Percentiles rank a stretch among this genome's conserved stretches.
These are phyloP conservation scores for Purshia tridentata DNA, from an alignment of 306 rosid genomes.

Conservation along the genomic window DNA sequence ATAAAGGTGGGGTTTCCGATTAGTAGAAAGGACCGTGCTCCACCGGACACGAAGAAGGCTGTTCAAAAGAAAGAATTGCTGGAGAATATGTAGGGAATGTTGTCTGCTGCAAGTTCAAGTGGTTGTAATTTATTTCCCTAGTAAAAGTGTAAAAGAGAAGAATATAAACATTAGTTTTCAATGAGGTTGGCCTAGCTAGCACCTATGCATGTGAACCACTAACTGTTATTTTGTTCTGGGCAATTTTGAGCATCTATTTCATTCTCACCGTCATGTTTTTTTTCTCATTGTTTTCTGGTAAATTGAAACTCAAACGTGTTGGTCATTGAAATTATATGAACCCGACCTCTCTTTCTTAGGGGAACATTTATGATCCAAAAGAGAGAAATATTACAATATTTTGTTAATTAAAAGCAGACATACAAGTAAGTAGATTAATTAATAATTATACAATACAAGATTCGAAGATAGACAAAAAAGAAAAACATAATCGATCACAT, in stretches of 20 bases:
- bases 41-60: not conserved
- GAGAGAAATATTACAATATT: no score
- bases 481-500: no score
- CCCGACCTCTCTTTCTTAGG: no score
- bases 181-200: not conserved
- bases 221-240: slow-evolving; percentile 8
- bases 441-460: no score
- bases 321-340: no score
- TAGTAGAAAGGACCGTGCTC: not conserved
- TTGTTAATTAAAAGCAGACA: no score
- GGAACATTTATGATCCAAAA: no score
- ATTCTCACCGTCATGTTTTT: not conserved
- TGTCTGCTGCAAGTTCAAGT: slow-evolving; percentile 15
- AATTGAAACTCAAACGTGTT: not conserved
- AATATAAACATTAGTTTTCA: not conserved
- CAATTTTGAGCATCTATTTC: not conserved
- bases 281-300: not conserved
- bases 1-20: slow-evolving; percentile 12
- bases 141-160: not conserved
- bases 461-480: no score
- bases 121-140: slow-evolving; percentile 17
- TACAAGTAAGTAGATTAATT: no score
- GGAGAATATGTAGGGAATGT: not conserved
- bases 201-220: slow-evolving; percentile 5
- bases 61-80: not conserved